These are phyloP conservation scores for Areca catechu DNA, from an alignment of 176 grass and related monocot genomes.

Conservation along the genomic window DNA sequence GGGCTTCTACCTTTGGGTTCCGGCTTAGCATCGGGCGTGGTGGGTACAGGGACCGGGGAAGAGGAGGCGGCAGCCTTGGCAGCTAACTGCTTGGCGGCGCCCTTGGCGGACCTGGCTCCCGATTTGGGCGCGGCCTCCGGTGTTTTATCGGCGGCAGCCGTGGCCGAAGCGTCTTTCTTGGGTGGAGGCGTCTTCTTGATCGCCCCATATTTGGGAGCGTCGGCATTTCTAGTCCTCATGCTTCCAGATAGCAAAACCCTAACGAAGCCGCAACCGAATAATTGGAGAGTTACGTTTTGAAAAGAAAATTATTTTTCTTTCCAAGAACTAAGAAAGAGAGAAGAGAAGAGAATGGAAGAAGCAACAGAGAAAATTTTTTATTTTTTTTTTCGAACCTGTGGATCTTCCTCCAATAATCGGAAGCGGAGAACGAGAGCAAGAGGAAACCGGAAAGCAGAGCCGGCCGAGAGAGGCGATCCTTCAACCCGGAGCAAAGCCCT, in stretches of 20 bases:
- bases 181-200: conserved; percentile 10
- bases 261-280: no score
- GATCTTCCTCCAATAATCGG: no score
- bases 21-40: not conserved
- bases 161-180: not conserved
- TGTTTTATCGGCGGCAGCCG: not conserved
- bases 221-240: conserved; percentile 22
- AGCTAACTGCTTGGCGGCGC: not conserved
- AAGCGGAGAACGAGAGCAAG: no score
- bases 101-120: not conserved
- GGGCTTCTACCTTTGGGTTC: conserved; percentile 6
- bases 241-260: not conserved
- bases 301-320: no score
- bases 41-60: not conserved
- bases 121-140: not conserved
- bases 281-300: no score
- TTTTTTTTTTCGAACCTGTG: no score
- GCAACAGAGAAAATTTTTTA: no score
- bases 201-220: conserved; percentile 3
- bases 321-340: no score
- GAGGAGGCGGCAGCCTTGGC: not conserved
- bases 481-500: no score
- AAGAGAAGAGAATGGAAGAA: no score
- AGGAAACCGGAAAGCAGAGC: no score
- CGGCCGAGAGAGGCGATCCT: no score